Conservation (phyloP, 345 rosid genomes). For the Geranium rotundifolium region DNA sequence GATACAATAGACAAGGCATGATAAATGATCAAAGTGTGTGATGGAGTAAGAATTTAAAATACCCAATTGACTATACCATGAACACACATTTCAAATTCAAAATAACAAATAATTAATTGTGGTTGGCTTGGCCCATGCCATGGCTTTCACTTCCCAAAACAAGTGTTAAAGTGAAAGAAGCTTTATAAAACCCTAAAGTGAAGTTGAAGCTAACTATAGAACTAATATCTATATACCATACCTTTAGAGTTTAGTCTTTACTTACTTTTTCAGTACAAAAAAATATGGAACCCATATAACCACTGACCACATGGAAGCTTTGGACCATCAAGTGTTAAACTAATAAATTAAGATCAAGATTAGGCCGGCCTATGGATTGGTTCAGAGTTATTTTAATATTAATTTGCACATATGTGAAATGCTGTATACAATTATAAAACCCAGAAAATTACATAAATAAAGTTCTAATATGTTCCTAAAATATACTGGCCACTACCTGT, state of each 20-base stretch:
- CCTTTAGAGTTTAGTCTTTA: not conserved
- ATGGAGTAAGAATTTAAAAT: too few relatives aligned
- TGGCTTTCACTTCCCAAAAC: not conserved
- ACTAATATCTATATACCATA: too few relatives aligned
- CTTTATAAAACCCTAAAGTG: not conserved
- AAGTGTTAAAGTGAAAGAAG: not conserved
- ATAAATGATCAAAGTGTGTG: not conserved
- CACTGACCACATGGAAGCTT: not conserved
- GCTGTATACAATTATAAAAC: not conserved
- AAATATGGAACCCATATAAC: not conserved
- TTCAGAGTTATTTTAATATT: too few relatives aligned
- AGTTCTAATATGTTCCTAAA: too few relatives aligned
- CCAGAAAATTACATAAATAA: too few relatives aligned
- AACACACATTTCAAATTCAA: not conserved
- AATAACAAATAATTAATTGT: not conserved
- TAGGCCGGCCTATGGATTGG: not conserved
- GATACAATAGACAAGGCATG: not conserved
- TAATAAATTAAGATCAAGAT: not conserved
- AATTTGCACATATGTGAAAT: not conserved
- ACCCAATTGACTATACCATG: not conserved
- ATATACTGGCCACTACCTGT: too few relatives aligned
- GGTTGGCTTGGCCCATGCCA: not conserved
- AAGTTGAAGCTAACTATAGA: not conserved
- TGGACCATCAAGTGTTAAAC: not conserved
- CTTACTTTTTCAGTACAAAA: not conserved